A percentile compares a stretch with the other conserved stretches of the same genome.
These are phyloP conservation scores for Oryza rufipogon DNA, from an alignment of 176 grass and related monocot genomes.

Conservation along the genomic window DNA sequence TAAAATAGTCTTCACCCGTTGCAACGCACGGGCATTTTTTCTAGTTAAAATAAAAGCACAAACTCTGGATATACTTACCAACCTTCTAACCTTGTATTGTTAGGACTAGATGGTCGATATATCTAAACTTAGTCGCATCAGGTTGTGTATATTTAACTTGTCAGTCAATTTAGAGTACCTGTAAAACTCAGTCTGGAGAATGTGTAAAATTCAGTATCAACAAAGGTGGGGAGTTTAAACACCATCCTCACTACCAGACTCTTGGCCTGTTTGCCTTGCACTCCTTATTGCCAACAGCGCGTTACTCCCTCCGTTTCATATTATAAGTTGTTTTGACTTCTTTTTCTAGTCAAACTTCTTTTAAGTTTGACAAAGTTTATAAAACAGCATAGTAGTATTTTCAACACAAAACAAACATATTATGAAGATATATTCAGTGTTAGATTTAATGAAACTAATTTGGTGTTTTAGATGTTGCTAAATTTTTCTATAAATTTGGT, in stretches of 20 bases:
- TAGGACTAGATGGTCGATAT: background rate
- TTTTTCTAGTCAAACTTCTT: no score
- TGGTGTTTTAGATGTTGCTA: no score
- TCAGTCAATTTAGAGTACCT: constrained; percentile 22
- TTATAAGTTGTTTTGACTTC: no score
- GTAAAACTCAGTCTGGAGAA: background rate
- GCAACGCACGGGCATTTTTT: no score
- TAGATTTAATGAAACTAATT: no score
- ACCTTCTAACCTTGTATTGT: constrained; percentile 12
- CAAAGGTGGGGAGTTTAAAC: background rate
- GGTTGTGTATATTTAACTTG: constrained; percentile 4
- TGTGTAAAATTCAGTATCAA: constrained; percentile 1
- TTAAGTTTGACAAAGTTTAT: no score
- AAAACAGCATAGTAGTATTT: no score
- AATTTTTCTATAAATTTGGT: no score
- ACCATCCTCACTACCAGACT: background rate
- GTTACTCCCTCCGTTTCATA: background rate
- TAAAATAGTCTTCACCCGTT: no score
- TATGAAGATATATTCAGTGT: no score
- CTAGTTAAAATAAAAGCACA: background rate
- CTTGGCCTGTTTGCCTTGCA: background rate
- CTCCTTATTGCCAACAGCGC: background rate
- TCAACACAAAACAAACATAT: no score
- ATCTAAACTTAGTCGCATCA: background rate
- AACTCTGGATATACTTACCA: constrained; percentile 8